Base-by-base conservation (phyloP, 1,139 yeast genomes). In the Protomyces inouyei region DNA sequence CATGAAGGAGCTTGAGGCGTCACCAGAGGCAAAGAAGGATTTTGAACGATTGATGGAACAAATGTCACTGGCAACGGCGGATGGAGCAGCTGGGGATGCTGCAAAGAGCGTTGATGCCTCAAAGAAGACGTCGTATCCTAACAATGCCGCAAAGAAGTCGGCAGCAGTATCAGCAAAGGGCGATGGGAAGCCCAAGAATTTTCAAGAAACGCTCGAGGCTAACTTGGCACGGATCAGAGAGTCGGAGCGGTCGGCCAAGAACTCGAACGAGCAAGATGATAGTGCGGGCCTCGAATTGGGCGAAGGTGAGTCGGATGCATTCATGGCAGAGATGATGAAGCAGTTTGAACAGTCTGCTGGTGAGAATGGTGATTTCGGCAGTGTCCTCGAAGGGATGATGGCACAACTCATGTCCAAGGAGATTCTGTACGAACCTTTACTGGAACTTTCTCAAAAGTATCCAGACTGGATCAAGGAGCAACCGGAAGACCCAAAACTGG, bases 391-490 rank as follows among this genome's bases (percentile, higher is more conserved):
- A 35, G 91, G 88, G 63, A 86, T 92, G 86, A 80, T 93, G 72
- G 87, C 86, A 67, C 95, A 90, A 73, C 81, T 93, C 74, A 84
- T 95, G 21, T 85, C 95, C 6, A 92, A 90, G 73, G 95, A 87
- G 66, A 89, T 92, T 37, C 79, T 93, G 57, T 92, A 89, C 73
- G 96, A 88, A 70, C 97, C 98, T 1, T 82, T 93, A 76, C 87
- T 86, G 72, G 96, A 90, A 67, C 80, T 92, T 74, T 84, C 86
- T 68, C 77, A 79, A 23, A 89, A 88, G 68, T 78, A 73, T 67
- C 88, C 89, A 2, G 82, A 75, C 18, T 87, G 85, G 81, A 77
- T 87, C 68, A 46, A 18, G 12, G 59, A 45, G 21, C 59, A 60
- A 18, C 55, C 64, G 23, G 36, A 45, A 23, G 74, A 77, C 64